Evolutionary conservation across 2,329 filamentous ascomycete genomes (phyloP).

Genomic region (Ophiosphaerella narmari): DNA sequence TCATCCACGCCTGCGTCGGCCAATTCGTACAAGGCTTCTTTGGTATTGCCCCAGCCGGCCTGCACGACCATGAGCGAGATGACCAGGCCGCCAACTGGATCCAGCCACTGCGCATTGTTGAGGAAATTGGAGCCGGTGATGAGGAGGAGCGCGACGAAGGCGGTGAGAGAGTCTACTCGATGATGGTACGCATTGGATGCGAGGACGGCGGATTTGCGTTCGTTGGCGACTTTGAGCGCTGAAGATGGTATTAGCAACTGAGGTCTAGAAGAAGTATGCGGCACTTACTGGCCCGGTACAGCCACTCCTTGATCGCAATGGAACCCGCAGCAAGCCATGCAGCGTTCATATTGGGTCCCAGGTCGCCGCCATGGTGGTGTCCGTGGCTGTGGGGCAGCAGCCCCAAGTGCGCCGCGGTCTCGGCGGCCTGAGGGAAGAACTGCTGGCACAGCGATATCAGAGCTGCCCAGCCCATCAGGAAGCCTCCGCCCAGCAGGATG

Average conservation of each 20-base stretch:
- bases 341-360: slow-evolving; percentile 85
- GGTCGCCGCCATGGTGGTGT: slow-evolving; percentile 66
- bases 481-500: slow-evolving; percentile 83
- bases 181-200: slow-evolving; percentile 97
- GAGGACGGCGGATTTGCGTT: slow-evolving; percentile 93
- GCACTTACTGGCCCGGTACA: slow-evolving; percentile 84
- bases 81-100: slow-evolving; percentile 88
- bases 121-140: slow-evolving; percentile 90
- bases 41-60: slow-evolving; percentile 85
- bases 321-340: slow-evolving; percentile 92
- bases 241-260: slow-evolving; percentile 28
- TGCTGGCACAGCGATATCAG: slow-evolving; percentile 61
- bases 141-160: slow-evolving; percentile 86
- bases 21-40: slow-evolving; percentile 80
- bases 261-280: neutral
- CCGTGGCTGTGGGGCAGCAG: slow-evolving; percentile 61
- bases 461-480: slow-evolving; percentile 81
- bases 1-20: slow-evolving; percentile 89
- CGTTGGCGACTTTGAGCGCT: slow-evolving; percentile 94
- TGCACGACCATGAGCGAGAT: slow-evolving; percentile 94
- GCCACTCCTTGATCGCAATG: slow-evolving; percentile 92
- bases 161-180: slow-evolving; percentile 92
- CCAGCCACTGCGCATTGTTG: slow-evolving; percentile 85
- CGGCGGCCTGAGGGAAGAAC: slow-evolving; percentile 53
- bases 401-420: slow-evolving; percentile 49